phyloP scores from a whole-genome alignment of 2,329 filamentous ascomycete genomes.

The Trichothecium roseum region DNA sequence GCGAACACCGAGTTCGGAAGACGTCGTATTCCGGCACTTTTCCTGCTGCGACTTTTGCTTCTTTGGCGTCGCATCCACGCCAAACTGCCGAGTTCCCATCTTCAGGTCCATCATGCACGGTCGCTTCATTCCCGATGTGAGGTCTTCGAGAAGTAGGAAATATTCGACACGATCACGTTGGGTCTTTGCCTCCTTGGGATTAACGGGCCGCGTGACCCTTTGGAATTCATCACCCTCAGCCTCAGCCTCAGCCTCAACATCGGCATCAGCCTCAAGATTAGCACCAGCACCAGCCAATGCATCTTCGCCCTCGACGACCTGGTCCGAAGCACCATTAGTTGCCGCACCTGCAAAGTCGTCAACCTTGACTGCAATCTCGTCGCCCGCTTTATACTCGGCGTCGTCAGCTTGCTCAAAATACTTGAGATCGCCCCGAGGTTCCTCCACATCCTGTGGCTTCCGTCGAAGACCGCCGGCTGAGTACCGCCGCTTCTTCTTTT shows the following conservation, averaged over 20 bases:
- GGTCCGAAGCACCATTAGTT: conserved; percentile 8
- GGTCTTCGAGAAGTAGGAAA: conserved; percentile 85
- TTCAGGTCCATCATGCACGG: conserved; percentile 97
- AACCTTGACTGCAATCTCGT: conserved; percentile 4
- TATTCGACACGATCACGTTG: conserved; percentile 68
- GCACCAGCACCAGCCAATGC: too few relatives aligned
- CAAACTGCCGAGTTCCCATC: conserved; percentile 97
- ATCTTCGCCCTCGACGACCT: conserved; percentile 6
- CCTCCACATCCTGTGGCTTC: conserved; percentile 61
- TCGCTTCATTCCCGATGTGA: conserved; percentile 91
- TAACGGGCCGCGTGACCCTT: conserved; percentile 50
- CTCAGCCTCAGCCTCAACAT: conserved; percentile 15
- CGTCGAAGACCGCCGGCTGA: conserved; percentile 75
- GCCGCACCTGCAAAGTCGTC: conserved; percentile 1
- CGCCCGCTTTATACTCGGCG: conserved; percentile 63
- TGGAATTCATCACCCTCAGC: conserved; percentile 23
- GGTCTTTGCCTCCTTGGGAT: conserved; percentile 67
- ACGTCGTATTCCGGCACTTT: conserved; percentile 90
- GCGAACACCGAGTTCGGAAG: conserved; percentile 79
- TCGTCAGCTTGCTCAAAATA: conserved; percentile 88
- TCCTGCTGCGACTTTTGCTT: conserved; percentile 88
- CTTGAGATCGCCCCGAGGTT: conserved; percentile 67
- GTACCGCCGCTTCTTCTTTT: conserved; percentile 59
- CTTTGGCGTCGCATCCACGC: conserved; percentile 81
- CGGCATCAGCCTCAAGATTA: too few relatives aligned